Evolutionary conservation across 495 filamentous ascomycete genomes (phyloP), one percentile per base, ranked within the genome.

Genomic region (Podospora comata): DNA sequence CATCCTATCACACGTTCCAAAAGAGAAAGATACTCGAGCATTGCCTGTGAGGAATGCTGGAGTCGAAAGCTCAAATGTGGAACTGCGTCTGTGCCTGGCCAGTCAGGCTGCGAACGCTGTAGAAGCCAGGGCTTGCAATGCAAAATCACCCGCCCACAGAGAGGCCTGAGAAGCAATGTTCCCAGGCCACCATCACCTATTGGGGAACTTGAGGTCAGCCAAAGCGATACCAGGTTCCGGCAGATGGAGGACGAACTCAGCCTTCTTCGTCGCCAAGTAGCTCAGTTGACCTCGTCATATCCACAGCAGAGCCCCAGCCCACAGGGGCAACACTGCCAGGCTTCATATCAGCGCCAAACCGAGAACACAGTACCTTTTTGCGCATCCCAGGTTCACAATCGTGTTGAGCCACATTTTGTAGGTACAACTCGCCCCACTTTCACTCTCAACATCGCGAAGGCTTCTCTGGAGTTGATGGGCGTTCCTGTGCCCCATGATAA

Each of bases 401-500:
- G 30, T 18, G 63, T 65, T 18, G 63, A 69, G 59, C 67, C 70
- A 15, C 66, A 68, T 7, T 72, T 72, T 34, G 58, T 72, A 26
- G 70, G 70, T 3, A 67, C 64, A 16, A 72, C 70, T 23, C 67
- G 61, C 13, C 65, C 70, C 13, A 67, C 63, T 9, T 72, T 72
- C 64, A 65, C 34, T 32, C 32, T 72, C 11, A 65, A 72, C 59
- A 64, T 64, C 9, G 70, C 67, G 20, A 68, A 69, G 67, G 55
- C 58, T n/a, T 72, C 70, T 23, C 64, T 72, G 7, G 65, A 60
- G 4, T 48, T 34, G 3, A 60, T 72, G 67, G 67, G 67, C 19
- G 60, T 68, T 48, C 18, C 58, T 27, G 19, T 58, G 0, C 28
- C 56, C 7, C 23, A 62, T n/a, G 53, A 55, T 11, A 19, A 55